These are phyloP conservation scores for Cladosporium sp. DNA, from an alignment of 2,329 filamentous ascomycete species.

Conservation along the genomic window DNA sequence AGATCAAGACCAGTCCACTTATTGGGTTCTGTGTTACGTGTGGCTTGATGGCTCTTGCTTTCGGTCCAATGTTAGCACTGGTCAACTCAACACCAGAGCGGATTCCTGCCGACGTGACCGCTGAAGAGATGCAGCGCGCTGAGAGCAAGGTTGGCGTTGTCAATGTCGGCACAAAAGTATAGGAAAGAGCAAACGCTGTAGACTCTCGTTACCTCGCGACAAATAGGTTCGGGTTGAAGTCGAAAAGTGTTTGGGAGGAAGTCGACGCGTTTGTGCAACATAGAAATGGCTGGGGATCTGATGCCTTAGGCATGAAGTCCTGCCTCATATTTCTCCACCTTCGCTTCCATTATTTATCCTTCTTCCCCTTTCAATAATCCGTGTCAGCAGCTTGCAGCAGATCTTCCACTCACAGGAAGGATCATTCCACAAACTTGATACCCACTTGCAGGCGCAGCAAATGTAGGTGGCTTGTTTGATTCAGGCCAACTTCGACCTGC, in stretches of 20 bases:
- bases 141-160: neutral
- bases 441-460: neutral
- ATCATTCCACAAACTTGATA: neutral
- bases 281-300: neutral
- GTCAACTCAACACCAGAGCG: constrained; percentile 37
- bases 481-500: neutral
- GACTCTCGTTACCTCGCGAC: neutral
- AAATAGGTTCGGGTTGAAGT: neutral
- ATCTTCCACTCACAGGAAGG: neutral
- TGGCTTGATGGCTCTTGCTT: constrained; percentile 34
- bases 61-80: constrained; percentile 36
- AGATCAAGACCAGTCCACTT: constrained; percentile 42
- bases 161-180: neutral
- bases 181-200: neutral
- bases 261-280: neutral
- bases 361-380: too few relatives aligned
- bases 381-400: too few relatives aligned
- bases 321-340: neutral
- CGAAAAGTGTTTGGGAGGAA: neutral
- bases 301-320: neutral
- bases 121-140: constrained; percentile 21
- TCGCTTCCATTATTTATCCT: too few relatives aligned
- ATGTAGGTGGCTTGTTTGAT: neutral
- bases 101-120: constrained; percentile 25
- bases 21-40: constrained; percentile 44